Evolutionary conservation across 139 green algal genomes (phyloP), one percentile per base, ranked within the genome.

Genomic region (Diplosphaera chodatii): DNA sequence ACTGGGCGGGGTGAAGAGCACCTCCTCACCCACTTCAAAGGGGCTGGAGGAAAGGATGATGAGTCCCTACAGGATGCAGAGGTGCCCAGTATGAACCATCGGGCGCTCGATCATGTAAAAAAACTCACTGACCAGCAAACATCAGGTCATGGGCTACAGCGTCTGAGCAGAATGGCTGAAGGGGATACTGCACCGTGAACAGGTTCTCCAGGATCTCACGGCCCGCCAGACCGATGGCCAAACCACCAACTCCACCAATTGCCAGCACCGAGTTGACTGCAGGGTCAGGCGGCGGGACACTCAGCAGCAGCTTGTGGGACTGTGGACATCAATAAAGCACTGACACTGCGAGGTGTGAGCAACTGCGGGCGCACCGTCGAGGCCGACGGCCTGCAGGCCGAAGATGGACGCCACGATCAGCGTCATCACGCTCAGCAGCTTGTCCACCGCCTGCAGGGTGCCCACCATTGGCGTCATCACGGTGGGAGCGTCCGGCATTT

Each of bases 121-220:
- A n/a, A n/a, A n/a, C n/a, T n/a, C n/a, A n/a, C n/a, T n/a, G n/a
- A n/a, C n/a, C n/a, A n/a, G n/a, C n/a, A n/a, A n/a, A n/a, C n/a
- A n/a, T n/a, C n/a, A n/a, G n/a, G n/a, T n/a, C n/a, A n/a, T n/a
- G n/a, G n/a, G n/a, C n/a, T n/a, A n/a, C n/a, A n/a, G n/a, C n/a
- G n/a, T n/a, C n/a, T n/a, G n/a, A n/a, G n/a, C n/a, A n/a, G n/a
- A n/a, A n/a, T n/a, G n/a, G n/a, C n/a, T n/a, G n/a, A n/a, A n/a
- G n/a, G n/a, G n/a, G n/a, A n/a, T n/a, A n/a, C n/a, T n/a, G n/a
- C n/a, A n/a, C 92, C 37, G 91, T 96, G 74, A 97, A 94, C 32
- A 97, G 79, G 75, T 97, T 97, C 69, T 97, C 92, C 68, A 93
- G 86, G 64, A 97, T 96, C 81, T 97, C 92, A 0, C 91, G 80